These are phyloP conservation scores for Rhododendron vialii DNA, from an alignment of 148 eudicot genomes.

Conservation along the genomic window DNA sequence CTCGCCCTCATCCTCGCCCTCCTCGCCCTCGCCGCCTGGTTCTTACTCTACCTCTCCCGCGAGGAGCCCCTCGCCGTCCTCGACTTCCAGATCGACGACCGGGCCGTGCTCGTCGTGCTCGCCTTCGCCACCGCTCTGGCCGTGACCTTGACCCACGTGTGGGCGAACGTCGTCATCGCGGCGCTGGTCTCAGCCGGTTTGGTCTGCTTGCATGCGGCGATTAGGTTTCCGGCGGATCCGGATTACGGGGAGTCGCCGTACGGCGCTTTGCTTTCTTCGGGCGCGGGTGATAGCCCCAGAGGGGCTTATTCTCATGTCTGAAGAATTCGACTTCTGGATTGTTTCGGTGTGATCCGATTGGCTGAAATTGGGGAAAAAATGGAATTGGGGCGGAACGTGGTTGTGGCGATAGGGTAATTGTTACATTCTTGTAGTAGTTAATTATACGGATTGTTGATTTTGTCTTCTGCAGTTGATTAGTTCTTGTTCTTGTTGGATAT, in stretches of 20 bases:
- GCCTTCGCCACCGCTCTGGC: conserved; percentile 19
- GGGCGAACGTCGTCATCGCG: conserved; percentile 36
- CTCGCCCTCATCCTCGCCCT: conserved; percentile 38
- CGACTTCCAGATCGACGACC: conserved; percentile 29
- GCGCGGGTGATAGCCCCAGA: conserved; percentile 29
- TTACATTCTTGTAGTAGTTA: background rate
- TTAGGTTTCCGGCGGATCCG: conserved; percentile 44
- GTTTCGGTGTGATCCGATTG: background rate
- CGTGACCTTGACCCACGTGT: conserved; percentile 30
- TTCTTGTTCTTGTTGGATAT: background rate
- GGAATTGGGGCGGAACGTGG: background rate
- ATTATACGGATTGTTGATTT: background rate
- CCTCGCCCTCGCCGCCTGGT: conserved; percentile 28
- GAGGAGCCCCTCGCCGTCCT: conserved; percentile 29
- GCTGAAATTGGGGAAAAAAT: background rate
- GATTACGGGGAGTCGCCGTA: conserved; percentile 40
- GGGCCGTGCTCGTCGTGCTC: conserved; percentile 22
- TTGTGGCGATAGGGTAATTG: background rate
- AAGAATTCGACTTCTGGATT: background rate
- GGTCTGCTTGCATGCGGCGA: conserved; percentile 36
- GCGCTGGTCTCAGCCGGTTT: conserved; percentile 15
- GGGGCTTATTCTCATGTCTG: conserved; percentile 41
- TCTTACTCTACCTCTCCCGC: conserved; percentile 5
- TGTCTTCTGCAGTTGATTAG: background rate
- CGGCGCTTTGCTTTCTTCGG: conserved; percentile 38